Evolutionary conservation across 768 basidiomycete species (phyloP), one percentile per base, ranked within the genome.

Genomic region (Dentipellis sp.): DNA sequence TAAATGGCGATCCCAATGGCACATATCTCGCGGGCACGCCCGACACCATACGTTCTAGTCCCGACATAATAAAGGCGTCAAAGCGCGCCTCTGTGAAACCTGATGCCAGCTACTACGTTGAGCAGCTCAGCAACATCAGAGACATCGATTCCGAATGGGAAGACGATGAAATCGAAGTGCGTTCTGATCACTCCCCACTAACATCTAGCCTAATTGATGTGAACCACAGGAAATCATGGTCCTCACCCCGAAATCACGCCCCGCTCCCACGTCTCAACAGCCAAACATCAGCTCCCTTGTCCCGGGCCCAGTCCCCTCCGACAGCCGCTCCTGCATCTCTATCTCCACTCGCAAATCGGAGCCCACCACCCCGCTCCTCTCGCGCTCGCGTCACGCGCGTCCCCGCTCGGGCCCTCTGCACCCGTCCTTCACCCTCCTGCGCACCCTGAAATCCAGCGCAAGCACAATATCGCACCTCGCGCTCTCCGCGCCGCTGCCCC

Each of bases 141-240:
- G 61, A 62, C 45, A 16, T 62, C 47, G 61, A 62, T 23, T 60
- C 59, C 8, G 61, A 62, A 37, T 62, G 61, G 61, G 61, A 62
- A 9, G 61, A 62, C 6, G 61, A 62, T 36, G 61, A 62, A 14
- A 59, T 62, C 17, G 61, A 62, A 52, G 61, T 49, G 53, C 50
- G 61, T 40, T 17, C 10, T n/a, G 21, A 3, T 51, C 38, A 8
- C 14, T 6, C 6, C 29, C 3, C 6, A 29, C 29, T 29, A 29
- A 6, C 29, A 19, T 37, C 37, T 52, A 35, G 22, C 42, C 42
- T 11, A 36, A 23, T 42, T 56, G 35, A 60, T 1, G 10, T 35
- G 35, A n/a, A 22, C 23, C 19, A 50, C 17, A 62, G 61, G 61
- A 62, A 36, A 52, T 62, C 45, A 62, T 62, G 61, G 39, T 62